Evolutionary conservation across 73 alveolate genomes (phyloP).

Genomic region (Paramecium caudatum): DNA sequence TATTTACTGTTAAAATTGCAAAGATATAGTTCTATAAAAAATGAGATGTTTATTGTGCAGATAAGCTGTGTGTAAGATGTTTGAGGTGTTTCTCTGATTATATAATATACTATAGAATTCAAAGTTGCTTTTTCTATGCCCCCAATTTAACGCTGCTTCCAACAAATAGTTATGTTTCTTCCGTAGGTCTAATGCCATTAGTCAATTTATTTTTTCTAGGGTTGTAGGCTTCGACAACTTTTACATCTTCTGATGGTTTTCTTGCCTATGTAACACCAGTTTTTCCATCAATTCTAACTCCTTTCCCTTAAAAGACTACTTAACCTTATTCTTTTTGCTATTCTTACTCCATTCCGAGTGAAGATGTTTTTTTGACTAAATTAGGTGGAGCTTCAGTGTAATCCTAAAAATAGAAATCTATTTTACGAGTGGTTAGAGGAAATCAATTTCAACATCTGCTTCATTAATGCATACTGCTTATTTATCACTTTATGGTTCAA

Average conservation of each 20-base stretch:
- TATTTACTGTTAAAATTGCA: constrained; percentile 34
- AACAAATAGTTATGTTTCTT: not conserved
- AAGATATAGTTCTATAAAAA: not conserved
- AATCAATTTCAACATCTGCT: constrained; percentile 97
- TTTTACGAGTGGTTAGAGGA: constrained; percentile 87
- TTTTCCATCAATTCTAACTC: constrained; percentile 89
- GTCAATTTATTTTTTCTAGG: constrained; percentile 92
- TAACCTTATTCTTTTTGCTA: constrained; percentile 80
- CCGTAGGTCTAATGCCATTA: constrained; percentile 79
- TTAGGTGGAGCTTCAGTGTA: constrained; percentile 87
- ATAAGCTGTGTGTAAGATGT: not conserved
- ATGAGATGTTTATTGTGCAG: constrained; percentile 33
- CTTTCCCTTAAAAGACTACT: constrained; percentile 81
- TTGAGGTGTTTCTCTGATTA: constrained; percentile 11
- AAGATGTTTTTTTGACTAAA: constrained; percentile 82
- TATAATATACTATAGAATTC: too few species aligned
- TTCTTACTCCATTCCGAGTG: constrained; percentile 38
- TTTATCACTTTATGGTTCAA: constrained; percentile 82
- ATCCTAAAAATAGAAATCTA: constrained; percentile 78
- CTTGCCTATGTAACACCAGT: constrained; percentile 82
- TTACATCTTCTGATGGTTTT: constrained; percentile 79
- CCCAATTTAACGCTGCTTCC: constrained; percentile 3
- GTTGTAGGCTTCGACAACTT: constrained; percentile 85
- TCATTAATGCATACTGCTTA: constrained; percentile 92
- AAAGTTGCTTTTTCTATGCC: too few species aligned